Base-by-base conservation (phyloP, 371 early-diverging fungal species). In the Blakeslea trispora region DNA sequence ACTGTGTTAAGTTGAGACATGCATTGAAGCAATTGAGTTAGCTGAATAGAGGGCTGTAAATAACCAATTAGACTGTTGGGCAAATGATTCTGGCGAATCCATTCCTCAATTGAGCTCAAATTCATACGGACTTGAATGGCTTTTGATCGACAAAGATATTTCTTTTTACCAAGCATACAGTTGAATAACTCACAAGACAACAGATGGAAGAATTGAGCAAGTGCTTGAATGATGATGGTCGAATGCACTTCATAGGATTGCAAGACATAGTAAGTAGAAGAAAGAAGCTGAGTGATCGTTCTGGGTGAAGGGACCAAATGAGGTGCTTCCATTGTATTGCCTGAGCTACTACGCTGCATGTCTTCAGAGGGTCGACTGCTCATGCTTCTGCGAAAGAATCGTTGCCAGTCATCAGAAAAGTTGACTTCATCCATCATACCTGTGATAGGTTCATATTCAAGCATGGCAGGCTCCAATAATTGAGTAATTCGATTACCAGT, bases 101-200 rank as follows among this genome's bases (percentile, higher is more conserved):
- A 94, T 50, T 94, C 93, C 61, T 88, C 89, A 22, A 95, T 40
- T 17, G 69, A 71, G 1, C 88, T 82, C 24, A 94, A 55, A 63
- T 94, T 96, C 77, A 92, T 82, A 45, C 90, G 88, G 34, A 93
- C 81, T 69, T 89, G 91, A 61, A 91, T 73, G 0, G 95, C 95
- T 46, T 85, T 83, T 22, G 88, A 81, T 7, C 95, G 84, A 55
- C 85, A 86, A 57, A 90, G 81, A 34, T 85, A 84, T 43, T 86
- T 85, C 50, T 86, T 82, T 52, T 80, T 83, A 18, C 85, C 75
- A 57, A 94, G 61, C 61, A 96, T 86, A 23, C 82, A 84, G 68
- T 96, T 95, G 64, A 96, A 93, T 24, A 90, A 59, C 64, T 89
- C 89, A 54, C 85, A 78, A 31, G 86, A 82, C 39, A 93, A 68